Conservation (phyloP, 768 basidiomycete genomes). For the Termitomyces sp. region DNA sequence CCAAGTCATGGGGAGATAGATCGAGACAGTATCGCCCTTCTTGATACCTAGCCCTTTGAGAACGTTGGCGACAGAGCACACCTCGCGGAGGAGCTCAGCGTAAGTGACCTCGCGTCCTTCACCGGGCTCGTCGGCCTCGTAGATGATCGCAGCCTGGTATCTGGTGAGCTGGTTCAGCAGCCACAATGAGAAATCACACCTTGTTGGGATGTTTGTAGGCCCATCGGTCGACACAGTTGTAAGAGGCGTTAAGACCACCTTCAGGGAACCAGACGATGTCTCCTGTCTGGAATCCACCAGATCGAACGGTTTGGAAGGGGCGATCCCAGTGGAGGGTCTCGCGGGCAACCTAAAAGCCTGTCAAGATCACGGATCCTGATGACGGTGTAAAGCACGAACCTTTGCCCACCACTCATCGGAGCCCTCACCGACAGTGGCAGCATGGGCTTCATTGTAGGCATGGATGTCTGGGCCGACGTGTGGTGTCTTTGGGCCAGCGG, state of each 20-base stretch:
- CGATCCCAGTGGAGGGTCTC: constrained; percentile 83
- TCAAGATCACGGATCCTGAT: background rate
- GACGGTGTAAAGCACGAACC: constrained; percentile 32
- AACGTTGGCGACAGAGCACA: constrained; percentile 86
- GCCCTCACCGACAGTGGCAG: constrained; percentile 66
- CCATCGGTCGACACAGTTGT: constrained; percentile 98
- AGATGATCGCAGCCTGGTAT: constrained; percentile 86
- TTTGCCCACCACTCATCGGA: constrained; percentile 88
- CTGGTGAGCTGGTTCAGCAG: constrained; percentile 1
- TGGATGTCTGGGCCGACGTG: constrained; percentile 77
- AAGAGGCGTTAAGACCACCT: constrained; percentile 86
- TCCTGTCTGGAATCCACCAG: constrained; percentile 79
- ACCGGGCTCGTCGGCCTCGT: constrained; percentile 93
- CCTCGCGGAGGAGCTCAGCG: constrained; percentile 83
- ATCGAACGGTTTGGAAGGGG: constrained; percentile 81
- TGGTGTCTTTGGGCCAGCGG: constrained; percentile 56
- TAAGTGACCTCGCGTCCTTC: constrained; percentile 76
- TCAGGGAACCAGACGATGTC: constrained; percentile 97
- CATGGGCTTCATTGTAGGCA: constrained; percentile 67
- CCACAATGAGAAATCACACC: constrained; percentile 27
- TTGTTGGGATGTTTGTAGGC: constrained; percentile 86
- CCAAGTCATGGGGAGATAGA: constrained; percentile 94
- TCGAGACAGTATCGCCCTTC: constrained; percentile 92
- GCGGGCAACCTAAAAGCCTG: constrained; percentile 49
- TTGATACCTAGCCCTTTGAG: constrained; percentile 86